These are phyloP conservation scores for Cystobasidium sp. DNA, from an alignment of 1,284 basidiomycete genomes.

Conservation along the genomic window DNA sequence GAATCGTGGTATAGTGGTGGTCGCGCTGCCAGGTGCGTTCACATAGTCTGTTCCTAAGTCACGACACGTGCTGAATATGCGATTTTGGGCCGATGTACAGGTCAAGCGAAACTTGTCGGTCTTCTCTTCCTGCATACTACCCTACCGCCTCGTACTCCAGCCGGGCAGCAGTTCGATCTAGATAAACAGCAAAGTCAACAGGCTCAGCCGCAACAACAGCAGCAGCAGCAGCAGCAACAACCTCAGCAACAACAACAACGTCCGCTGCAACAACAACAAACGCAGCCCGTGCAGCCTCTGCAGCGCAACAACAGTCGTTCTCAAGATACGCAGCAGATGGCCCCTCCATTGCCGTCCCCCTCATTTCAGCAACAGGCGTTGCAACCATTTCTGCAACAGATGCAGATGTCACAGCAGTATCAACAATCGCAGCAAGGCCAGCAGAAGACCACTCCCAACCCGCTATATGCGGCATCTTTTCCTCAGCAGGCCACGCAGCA, in stretches of 20 bases:
- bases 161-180: not conserved
- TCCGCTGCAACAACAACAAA: constrained; percentile 2
- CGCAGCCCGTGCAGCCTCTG: not conserved
- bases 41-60: not conserved
- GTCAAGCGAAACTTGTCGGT: constrained; percentile 35
- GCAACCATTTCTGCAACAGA: constrained; percentile 11
- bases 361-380: constrained; percentile 9
- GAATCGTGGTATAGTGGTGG: constrained; percentile 39
- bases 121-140: constrained; percentile 31
- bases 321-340: not conserved
- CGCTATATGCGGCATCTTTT: not conserved
- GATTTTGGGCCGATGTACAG: not conserved
- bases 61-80: not conserved
- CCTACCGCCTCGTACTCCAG: constrained; percentile 22
- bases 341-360: not conserved
- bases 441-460: not conserved
- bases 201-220: not conserved
- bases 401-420: not conserved
- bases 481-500: not conserved
- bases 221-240: constrained; percentile 35
- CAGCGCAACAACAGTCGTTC: not conserved
- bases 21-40: constrained; percentile 34
- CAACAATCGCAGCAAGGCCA: constrained; percentile 12
- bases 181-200: too few species aligned
- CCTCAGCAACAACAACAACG: constrained; percentile 6